Evolutionary conservation across 208 protist genomes (phyloP).

Genomic region (Leishmania gerbilli): DNA sequence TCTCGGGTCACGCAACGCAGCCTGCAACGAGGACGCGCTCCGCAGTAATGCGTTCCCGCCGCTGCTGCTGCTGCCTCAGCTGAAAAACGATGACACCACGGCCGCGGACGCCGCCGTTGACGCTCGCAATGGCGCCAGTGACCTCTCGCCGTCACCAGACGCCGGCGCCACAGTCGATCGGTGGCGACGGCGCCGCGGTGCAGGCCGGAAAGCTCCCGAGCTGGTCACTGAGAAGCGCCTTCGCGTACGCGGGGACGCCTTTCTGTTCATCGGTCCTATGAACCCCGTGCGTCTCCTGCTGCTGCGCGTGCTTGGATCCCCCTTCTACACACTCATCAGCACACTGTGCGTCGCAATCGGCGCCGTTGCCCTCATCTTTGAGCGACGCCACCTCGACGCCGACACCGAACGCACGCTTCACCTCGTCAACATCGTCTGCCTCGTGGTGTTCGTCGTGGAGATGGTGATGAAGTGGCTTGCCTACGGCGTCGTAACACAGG

Average conservation of each 20-base stretch:
- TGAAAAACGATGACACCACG: not conserved
- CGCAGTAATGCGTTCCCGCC: slow-evolving; percentile 14
- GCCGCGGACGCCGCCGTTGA: not conserved
- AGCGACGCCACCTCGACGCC: slow-evolving; percentile 20
- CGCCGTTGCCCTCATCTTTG: slow-evolving; percentile 61
- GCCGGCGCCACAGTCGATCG: not conserved
- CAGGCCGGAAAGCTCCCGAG: not conserved
- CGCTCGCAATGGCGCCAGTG: not conserved
- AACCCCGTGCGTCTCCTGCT: slow-evolving; percentile 33
- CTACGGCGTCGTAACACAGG: slow-evolving; percentile 32
- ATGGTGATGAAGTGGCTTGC: slow-evolving; percentile 62
- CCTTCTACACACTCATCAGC: slow-evolving; percentile 38
- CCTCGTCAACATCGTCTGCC: slow-evolving; percentile 47
- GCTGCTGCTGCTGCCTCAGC: slow-evolving; percentile 24
- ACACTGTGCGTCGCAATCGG: slow-evolving; percentile 39
- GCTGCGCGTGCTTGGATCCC: slow-evolving; percentile 37
- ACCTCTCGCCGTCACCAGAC: not conserved
- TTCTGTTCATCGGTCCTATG: slow-evolving; percentile 25
- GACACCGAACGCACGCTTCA: slow-evolving; percentile 19
- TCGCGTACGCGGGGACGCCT: slow-evolving; percentile 8
- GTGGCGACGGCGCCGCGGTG: slow-evolving; percentile 5
- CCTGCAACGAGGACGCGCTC: slow-evolving; percentile 12
- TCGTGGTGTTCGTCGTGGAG: slow-evolving; percentile 53
- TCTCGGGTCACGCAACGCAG: slow-evolving; percentile 17
- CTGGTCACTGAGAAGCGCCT: not conserved